Conservation (phyloP, 164 flowering plant species). For the Nymphaea colorata region DNA sequence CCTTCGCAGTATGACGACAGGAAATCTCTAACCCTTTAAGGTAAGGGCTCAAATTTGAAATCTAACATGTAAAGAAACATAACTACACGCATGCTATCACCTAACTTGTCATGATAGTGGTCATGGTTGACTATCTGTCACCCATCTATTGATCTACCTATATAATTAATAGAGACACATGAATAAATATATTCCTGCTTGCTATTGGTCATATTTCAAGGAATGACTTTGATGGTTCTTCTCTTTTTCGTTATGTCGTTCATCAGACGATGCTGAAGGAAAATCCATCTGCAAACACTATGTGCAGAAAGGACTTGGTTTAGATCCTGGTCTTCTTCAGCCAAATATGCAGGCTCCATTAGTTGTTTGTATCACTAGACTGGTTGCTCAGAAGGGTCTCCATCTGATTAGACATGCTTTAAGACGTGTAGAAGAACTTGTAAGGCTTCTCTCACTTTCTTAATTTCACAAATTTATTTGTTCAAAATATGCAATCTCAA, state of each 20-base stretch:
- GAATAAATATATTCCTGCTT: no score
- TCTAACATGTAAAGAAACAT: no score
- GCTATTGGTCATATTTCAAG: no score
- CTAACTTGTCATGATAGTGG: no score
- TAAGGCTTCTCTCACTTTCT: constrained; percentile 16
- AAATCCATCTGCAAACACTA: constrained; percentile 48
- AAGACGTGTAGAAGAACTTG: constrained; percentile 38
- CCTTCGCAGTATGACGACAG: no score
- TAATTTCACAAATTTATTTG: not conserved
- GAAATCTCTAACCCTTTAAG: no score
- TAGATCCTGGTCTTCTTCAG: constrained; percentile 11
- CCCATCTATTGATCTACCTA: no score
- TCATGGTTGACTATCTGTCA: no score
- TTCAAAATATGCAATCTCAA: no score
- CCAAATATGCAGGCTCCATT: constrained; percentile 22
- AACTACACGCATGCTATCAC: no score
- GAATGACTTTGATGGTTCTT: not conserved
- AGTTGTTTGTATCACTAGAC: constrained; percentile 49
- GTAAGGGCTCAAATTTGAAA: no score
- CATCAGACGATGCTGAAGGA: constrained; percentile 35
- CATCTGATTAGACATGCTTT: constrained; percentile 54
- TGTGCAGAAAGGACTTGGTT: constrained; percentile 55
- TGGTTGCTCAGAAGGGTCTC: constrained; percentile 74
- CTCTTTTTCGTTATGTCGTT: not conserved
- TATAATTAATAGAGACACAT: no score